A percentile compares a stretch with the other conserved stretches of the same genome.
Conservation (phyloP, 1,139 yeast genomes). For the Debaryomyces singareniensis region DNA sequence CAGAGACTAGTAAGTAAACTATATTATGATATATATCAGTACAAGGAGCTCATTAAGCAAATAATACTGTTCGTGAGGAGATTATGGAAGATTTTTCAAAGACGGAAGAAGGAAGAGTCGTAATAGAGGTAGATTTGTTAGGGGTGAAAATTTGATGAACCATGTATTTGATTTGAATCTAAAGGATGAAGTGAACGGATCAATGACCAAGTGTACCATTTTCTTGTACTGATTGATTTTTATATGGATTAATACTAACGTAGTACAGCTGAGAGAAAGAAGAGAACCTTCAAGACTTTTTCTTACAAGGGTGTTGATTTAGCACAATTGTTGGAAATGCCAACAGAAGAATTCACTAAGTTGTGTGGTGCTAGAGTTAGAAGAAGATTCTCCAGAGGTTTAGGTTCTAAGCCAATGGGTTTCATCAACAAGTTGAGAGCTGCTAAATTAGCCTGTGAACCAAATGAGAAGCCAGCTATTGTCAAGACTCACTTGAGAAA, state of each 20-base stretch:
- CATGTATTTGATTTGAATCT: no score
- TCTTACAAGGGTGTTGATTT: constrained; percentile 99
- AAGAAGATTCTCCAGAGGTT: constrained; percentile 99
- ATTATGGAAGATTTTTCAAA: no score
- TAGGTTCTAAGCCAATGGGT: constrained; percentile 93
- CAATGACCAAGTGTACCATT: no score
- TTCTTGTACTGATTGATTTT: neutral
- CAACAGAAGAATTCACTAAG: constrained; percentile 95
- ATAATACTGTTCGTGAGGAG: no score
- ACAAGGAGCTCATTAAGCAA: no score
- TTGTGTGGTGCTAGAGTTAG: constrained; percentile 98
- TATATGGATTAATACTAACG: neutral
- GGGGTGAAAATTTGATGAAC: no score
- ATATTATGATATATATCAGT: no score
- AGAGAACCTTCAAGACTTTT: constrained; percentile 94
- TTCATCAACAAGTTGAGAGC: constrained; percentile 97
- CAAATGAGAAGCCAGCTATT: constrained; percentile 94
- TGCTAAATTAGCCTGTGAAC: constrained; percentile 88
- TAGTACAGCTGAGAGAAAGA: constrained; percentile 63
- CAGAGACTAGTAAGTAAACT: constrained; percentile 41
- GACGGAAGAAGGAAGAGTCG: no score
- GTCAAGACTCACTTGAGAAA: constrained; percentile 99
- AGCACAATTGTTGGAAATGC: constrained; percentile 87
- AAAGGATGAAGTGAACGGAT: no score
- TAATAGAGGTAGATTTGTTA: no score